Base-by-base conservation (phyloP, 2,329 filamentous ascomycete genomes). In the Tolypocladium inflatum region DNA sequence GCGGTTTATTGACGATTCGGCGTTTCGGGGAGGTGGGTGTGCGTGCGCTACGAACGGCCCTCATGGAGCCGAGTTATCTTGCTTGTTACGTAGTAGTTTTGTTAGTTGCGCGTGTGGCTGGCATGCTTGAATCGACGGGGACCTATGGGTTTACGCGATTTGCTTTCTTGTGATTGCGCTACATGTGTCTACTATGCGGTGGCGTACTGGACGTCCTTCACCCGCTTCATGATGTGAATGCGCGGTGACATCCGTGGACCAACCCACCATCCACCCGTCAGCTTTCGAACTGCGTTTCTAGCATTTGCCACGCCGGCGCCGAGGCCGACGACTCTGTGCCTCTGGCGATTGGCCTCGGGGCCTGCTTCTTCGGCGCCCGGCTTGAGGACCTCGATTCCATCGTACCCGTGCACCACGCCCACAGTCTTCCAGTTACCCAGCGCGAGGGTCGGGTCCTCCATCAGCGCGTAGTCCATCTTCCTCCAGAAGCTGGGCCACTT, bases 231-330 rank as follows among this genome's bases (percentile, higher is more conserved):
- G 21, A 86, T 75, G 62, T 77, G 70, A 50, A 86, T 77, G 55
- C 75, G 73, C 7, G 82, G 81, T 61, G 76, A 75, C 81, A 87
- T 85, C 62, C 77, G 76, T 30, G 84, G 84, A 0, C 85, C 85
- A 63, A 83, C 63, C 84, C 85, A 88, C 81, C 83, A 86, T 0
- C 85, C 85, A 2, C 83, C 78, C 0, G 82, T 85, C 6, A 72
- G 59, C 33, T 60, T 61, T 59, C 79, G 77, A 8, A 82, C 75
- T 2, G 61, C 54, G 6, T 75, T 69, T 58, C 76, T 76, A 39
- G 78, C 56, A 33, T 62, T 63, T 37, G 67, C 71, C 19, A 82
- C 66, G 0, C 68, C 54, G 39, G 69, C 71, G 1, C 77, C 82
- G 39, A 73, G 73, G 2, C 82, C 81, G 1, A 83, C 70, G 2